Conservation (phyloP, 306 rosid species). For the Arachis hypogaea region DNA sequence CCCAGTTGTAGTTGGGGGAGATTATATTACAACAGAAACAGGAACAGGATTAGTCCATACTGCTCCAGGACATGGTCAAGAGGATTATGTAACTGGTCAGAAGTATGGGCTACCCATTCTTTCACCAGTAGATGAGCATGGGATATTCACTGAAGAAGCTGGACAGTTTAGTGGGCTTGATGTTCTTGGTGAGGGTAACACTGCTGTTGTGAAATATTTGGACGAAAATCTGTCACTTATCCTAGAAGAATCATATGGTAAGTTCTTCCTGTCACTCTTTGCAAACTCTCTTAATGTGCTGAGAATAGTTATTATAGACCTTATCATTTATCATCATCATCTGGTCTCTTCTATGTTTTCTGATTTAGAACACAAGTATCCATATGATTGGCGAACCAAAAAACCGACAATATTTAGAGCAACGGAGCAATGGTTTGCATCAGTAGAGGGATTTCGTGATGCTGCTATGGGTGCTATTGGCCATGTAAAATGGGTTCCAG, state of each 20-base stretch:
- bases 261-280: conserved; percentile 36
- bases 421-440: conserved; percentile 99
- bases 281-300: conserved; percentile 15
- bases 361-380: conserved; percentile 91
- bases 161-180: conserved; percentile 91
- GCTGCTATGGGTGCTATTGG: conserved; percentile 84
- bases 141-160: conserved; percentile 97
- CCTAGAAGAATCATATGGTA: conserved; percentile 92
- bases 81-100: conserved; percentile 89
- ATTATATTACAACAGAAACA: conserved; percentile 89
- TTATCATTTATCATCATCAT: conserved; percentile 21
- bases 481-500: conserved; percentile 87
- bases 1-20: conserved; percentile 89
- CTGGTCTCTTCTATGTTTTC: conserved; percentile 37
- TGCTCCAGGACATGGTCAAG: conserved; percentile 99
- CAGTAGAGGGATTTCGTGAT: conserved; percentile 92
- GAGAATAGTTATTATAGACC: conserved; percentile 7
- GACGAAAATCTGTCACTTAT: conserved; percentile 73
- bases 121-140: conserved; percentile 90
- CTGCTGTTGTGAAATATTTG: conserved; percentile 81
- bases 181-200: conserved; percentile 90
- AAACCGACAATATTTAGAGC: conserved; percentile 98
- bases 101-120: conserved; percentile 86
- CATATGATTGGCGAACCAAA: conserved; percentile 98
- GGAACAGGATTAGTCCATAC: conserved; percentile 99